phyloP scores from a whole-genome alignment of 176 grass and related monocot genomes.

The Oryza officinalis region DNA sequence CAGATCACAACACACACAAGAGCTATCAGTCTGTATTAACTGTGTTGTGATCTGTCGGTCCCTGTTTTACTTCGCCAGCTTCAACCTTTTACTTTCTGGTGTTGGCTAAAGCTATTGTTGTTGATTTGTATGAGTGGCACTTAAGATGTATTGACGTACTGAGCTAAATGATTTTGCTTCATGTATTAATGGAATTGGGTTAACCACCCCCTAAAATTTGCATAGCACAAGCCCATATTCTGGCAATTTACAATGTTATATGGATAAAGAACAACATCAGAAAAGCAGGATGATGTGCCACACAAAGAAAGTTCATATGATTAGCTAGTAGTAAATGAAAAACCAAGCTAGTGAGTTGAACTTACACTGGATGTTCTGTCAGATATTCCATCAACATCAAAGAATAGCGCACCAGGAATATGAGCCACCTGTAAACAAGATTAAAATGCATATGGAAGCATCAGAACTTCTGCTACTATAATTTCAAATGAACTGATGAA shows the following conservation, averaged over 20 bases:
- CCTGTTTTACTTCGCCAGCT: background rate
- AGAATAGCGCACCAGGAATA: slow-evolving; percentile 93
- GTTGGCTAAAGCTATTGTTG: background rate
- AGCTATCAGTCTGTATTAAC: background rate
- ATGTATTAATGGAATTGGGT: background rate
- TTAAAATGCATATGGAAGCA: background rate
- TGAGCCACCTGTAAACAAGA: slow-evolving; percentile 76
- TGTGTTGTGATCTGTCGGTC: background rate
- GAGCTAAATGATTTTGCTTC: background rate
- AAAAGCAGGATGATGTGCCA: background rate
- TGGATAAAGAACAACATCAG: background rate
- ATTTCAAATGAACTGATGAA: background rate
- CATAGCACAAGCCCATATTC: background rate
- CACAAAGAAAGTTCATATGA: background rate
- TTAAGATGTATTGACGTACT: background rate
- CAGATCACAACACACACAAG: background rate
- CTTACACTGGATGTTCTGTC: slow-evolving; percentile 80
- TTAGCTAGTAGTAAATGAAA: background rate
- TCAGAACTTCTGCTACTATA: background rate
- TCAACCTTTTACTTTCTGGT: background rate
- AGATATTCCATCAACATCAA: slow-evolving; percentile 96
- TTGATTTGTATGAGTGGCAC: background rate
- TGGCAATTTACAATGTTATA: background rate
- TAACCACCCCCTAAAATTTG: background rate
- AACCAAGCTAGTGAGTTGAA: background rate